Percentiles rank a stretch among this genome's conserved stretches.
Conservation (phyloP, 2,329 filamentous ascomycete species). For the Hirsutella thompsonii region DNA sequence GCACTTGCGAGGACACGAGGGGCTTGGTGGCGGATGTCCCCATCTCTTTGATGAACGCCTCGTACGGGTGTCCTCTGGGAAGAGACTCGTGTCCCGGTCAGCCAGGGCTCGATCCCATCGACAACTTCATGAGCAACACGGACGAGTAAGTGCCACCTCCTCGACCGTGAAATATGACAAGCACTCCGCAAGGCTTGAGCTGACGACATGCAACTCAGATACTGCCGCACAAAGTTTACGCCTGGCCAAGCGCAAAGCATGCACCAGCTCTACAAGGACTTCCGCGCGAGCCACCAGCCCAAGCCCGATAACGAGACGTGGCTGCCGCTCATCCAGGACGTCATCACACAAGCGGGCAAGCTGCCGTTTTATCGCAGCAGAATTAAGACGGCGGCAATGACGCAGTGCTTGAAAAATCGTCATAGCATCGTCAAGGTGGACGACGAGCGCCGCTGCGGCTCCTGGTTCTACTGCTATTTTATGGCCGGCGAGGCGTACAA, state of each 20-base stretch:
- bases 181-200: constrained; percentile 8
- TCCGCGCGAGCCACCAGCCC: neutral
- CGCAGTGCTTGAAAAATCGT: neutral
- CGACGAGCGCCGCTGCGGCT: neutral
- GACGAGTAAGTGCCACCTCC: constrained; percentile 31
- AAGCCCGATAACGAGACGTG: neutral
- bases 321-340: neutral
- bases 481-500: neutral
- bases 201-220: constrained; percentile 9
- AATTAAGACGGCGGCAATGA: neutral
- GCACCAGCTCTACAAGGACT: constrained; percentile 3
- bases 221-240: constrained; percentile 6
- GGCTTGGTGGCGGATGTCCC: neutral
- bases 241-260: constrained; percentile 6
- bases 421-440: neutral
- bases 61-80: neutral
- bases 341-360: neutral
- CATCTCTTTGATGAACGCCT: neutral
- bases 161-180: neutral
- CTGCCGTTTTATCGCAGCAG: neutral
- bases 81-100: constrained; percentile 8
- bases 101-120: constrained; percentile 20
- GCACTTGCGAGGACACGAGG: neutral
- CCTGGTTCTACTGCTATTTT: neutral
- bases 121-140: constrained; percentile 28